These are phyloP conservation scores for Hypericum perforatum DNA, from an alignment of 345 rosid species.

Conservation along the genomic window DNA sequence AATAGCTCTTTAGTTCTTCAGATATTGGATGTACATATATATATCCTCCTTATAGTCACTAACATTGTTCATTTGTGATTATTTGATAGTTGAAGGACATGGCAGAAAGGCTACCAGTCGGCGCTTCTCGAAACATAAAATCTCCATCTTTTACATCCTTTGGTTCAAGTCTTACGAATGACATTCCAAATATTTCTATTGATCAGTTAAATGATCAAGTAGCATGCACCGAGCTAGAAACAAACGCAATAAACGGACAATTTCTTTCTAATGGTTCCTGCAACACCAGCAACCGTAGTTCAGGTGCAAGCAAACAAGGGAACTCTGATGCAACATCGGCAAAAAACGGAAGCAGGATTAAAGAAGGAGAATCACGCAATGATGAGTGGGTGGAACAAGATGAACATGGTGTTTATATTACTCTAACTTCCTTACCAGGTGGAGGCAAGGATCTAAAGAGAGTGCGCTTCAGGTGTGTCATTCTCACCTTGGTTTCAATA, in stretches of 20 bases:
- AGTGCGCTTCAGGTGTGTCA: constrained; percentile 87
- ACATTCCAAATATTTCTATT: constrained; percentile 31
- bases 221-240: constrained; percentile 33
- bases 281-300: constrained; percentile 33
- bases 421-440: constrained; percentile 76
- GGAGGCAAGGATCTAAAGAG: constrained; percentile 93
- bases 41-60: too few species aligned
- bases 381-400: constrained; percentile 99
- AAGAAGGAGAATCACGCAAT: constrained; percentile 52
- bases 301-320: constrained; percentile 41
- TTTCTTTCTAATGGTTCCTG: constrained; percentile 48
- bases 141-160: constrained; percentile 47
- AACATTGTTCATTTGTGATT: too few species aligned
- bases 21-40: too few species aligned
- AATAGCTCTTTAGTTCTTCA: too few species aligned
- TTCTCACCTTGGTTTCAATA: not conserved
- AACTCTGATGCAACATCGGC: constrained; percentile 45
- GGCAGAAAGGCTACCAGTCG: constrained; percentile 90
- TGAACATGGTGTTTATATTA: constrained; percentile 92
- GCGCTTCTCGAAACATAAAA: constrained; percentile 39
- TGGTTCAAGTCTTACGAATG: constrained; percentile 45
- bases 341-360: constrained; percentile 49
- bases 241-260: constrained; percentile 31
- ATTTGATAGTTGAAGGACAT: constrained; percentile 56
- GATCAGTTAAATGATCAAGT: constrained; percentile 35